phyloP scores from a whole-genome alignment of 2,329 filamentous ascomycete genomes.

The Alternaria brassicicola region DNA sequence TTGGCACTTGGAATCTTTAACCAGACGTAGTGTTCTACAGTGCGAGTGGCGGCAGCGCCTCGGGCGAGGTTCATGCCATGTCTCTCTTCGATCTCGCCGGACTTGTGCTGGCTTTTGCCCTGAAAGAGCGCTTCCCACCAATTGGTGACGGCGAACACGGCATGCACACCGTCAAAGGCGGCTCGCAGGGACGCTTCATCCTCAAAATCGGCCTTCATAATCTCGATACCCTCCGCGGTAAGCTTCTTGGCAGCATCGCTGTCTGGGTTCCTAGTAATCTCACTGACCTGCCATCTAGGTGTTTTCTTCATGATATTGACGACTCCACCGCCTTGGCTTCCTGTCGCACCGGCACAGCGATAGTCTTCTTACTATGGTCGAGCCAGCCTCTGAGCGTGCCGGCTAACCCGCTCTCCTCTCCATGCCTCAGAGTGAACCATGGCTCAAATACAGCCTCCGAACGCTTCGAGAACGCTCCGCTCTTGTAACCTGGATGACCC shows the following conservation, averaged over 20 bases:
- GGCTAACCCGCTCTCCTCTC: conserved; percentile 51
- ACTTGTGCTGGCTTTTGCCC: conserved; percentile 39
- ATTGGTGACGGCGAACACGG: conserved; percentile 51
- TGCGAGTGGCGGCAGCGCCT: conserved; percentile 47
- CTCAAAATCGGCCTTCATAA: conserved; percentile 30
- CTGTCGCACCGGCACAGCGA: conserved; percentile 39
- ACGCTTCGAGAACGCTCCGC: conserved; percentile 51
- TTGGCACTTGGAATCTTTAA: conserved; percentile 52
- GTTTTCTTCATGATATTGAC: conserved; percentile 33
- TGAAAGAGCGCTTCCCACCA: conserved; percentile 48
- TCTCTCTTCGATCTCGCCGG: conserved; percentile 47
- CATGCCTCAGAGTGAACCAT: conserved; percentile 53
- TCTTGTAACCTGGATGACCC: conserved; percentile 46
- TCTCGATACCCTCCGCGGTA: conserved; percentile 25
- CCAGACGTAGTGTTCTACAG: conserved; percentile 56
- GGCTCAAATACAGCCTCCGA: conserved; percentile 57
- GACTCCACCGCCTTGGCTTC: conserved; percentile 36
- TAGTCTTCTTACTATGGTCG: conserved; percentile 21
- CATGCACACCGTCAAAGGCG: conserved; percentile 29
- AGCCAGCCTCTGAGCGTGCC: conserved; percentile 44
- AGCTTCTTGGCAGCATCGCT: conserved; percentile 33
- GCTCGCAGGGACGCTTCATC: conserved; percentile 24
- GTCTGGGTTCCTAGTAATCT: conserved; percentile 26
- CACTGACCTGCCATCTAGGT: conserved; percentile 32
- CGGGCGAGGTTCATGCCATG: conserved; percentile 54